Evolutionary conservation across 192 early-diverging fungal genomes (phyloP), one percentile per base, ranked within the genome.

Genomic region (Obelidium mucronatum): DNA sequence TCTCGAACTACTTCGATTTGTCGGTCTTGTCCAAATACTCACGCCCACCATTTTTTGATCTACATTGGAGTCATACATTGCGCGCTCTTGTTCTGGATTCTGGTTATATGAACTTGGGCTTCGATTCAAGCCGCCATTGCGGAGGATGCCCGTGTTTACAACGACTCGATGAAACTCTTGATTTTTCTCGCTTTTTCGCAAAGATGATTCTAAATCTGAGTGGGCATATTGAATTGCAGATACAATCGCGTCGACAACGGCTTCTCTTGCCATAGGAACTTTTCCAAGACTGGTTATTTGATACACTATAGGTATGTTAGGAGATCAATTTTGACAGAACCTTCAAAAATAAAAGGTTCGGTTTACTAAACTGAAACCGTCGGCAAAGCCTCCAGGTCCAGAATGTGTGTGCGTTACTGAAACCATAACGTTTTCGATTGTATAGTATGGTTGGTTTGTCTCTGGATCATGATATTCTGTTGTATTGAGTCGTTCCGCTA

Each of bases 401-500:
- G 77, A 67, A 71, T 86, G 85, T 31, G 83, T 85, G 76, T 86
- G 85, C 6, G 83, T 86, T 19, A 79, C 84, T 6, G 83, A 85
- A 4, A 85, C 62, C 85, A 86, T 82, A 33, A 86, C 61, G 77
- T 86, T 86, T 8, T 82, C 78, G 30, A 73, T 13, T 3, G 42
- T 74, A 63, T 85, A 86, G 33, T 80, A 62, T 8, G 74, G 39
- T 24, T 71, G 66, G 15, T 82, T 73, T 3, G 73, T 60, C 2
- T 35, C 31, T 26, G 53, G 40, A 31, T 68, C 35, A 26, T 26
- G 73, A 54, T 30, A 82, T 65, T 28, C 53, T 36, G 30, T 15
- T 37, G 24, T 40, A 28, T 68, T 54, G 19, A 68, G 40, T 53
- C 31, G 39, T 52, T 68, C 11, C 11, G 52, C 34, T 28, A 66